phyloP scores from a whole-genome alignment of 1,284 basidiomycete genomes.

The Trametes polyzona region DNA sequence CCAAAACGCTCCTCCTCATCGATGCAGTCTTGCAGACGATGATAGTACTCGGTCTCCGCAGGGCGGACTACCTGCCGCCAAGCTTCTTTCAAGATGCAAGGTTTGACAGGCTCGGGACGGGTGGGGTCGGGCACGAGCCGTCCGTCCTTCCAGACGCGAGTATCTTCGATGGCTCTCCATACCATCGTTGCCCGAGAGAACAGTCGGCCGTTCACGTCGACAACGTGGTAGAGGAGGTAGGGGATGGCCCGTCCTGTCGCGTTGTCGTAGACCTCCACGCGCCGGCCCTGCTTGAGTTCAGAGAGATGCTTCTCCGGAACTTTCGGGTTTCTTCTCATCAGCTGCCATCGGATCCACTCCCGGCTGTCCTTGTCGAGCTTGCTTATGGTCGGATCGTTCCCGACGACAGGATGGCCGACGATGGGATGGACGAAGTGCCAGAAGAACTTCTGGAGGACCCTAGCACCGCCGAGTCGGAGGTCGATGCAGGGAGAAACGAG shows the following conservation, averaged over 20 bases:
- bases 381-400: conserved; percentile 5
- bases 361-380: not conserved
- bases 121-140: not conserved
- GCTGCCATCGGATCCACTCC: conserved; percentile 4
- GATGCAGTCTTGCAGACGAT: conserved; percentile 1
- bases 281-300: not conserved
- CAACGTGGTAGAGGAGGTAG: conserved; percentile 10
- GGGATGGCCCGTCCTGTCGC: not conserved
- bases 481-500: conserved; percentile 4
- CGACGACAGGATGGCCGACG: conserved; percentile 2
- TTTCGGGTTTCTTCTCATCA: not conserved
- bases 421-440: conserved; percentile 16
- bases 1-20: not conserved
- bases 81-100: conserved; percentile 11
- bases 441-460: conserved; percentile 6
- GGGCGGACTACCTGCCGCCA: conserved; percentile 14
- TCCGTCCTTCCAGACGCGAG: not conserved
- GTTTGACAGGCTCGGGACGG: not conserved
- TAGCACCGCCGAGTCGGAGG: not conserved
- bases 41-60: conserved; percentile 11
- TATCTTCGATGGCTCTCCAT: conserved; percentile 12
- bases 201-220: conserved; percentile 14
- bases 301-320: not conserved
- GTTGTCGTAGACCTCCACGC: conserved; percentile 7
- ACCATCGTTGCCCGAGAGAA: conserved; percentile 21